Conservation (phyloP, 306 rosid genomes). For the Pyrus betulifolia region DNA sequence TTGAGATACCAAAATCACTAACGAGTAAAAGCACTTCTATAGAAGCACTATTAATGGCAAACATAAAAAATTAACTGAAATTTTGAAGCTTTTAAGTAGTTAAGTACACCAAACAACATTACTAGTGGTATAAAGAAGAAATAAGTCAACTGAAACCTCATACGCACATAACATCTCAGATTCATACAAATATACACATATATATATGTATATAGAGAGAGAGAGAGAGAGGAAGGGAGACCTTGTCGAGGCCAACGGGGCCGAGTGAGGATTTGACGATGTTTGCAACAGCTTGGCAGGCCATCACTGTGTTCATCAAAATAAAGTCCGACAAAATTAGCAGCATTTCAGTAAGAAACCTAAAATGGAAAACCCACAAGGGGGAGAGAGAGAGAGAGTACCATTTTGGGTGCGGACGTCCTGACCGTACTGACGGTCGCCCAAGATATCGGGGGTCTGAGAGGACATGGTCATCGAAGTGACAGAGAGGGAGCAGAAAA, state of each 20-base stretch:
- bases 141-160: neutral
- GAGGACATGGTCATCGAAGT: slow-evolving; percentile 43
- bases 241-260: slow-evolving; percentile 99
- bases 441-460: slow-evolving; percentile 75
- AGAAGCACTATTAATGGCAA: neutral
- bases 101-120: neutral
- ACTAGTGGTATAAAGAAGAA: neutral
- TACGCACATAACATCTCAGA: neutral
- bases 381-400: slow-evolving; percentile 10
- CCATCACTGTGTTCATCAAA: slow-evolving; percentile 47
- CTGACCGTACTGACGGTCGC: slow-evolving; percentile 87
- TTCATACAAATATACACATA: neutral
- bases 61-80: neutral
- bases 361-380: neutral
- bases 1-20: neutral
- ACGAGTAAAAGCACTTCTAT: neutral
- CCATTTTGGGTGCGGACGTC: slow-evolving; percentile 98
- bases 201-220: neutral
- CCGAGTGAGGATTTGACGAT: slow-evolving; percentile 90
- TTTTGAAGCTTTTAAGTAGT: neutral
- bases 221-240: neutral
- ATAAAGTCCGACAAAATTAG: neutral
- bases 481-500: neutral
- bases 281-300: slow-evolving; percentile 89
- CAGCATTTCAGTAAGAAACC: neutral